Evolutionary conservation across 108 stramenopile species (phyloP).

Genomic region (Seminavis robusta): DNA sequence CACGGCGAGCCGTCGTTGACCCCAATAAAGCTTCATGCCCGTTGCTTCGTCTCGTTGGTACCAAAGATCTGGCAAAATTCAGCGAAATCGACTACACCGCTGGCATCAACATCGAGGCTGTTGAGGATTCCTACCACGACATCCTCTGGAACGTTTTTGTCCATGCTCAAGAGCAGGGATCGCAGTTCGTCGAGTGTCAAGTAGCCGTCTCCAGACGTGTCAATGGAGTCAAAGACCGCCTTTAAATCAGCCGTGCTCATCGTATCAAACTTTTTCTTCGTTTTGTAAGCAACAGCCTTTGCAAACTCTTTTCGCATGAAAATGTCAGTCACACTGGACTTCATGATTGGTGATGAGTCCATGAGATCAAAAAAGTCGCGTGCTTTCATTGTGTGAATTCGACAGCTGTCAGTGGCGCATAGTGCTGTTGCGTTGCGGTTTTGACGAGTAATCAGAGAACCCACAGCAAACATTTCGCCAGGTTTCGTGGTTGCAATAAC

Average conservation of each 20-base stretch:
- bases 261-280: constrained; percentile 46
- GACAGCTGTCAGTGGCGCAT: constrained; percentile 49
- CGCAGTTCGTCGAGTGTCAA: constrained; percentile 53
- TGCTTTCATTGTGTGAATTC: constrained; percentile 60
- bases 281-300: constrained; percentile 52
- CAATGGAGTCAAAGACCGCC: constrained; percentile 61
- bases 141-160: constrained; percentile 41
- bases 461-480: neutral
- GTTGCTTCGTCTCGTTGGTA: too few species aligned
- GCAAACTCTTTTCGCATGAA: constrained; percentile 61
- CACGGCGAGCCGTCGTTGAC: too few species aligned
- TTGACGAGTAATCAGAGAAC: neutral
- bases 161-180: constrained; percentile 46
- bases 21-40: too few species aligned
- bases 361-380: constrained; percentile 60
- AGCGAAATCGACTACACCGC: constrained; percentile 59
- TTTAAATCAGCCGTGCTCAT: constrained; percentile 52
- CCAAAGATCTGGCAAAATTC: constrained; percentile 68
- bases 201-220: constrained; percentile 43
- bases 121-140: constrained; percentile 56
- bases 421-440: constrained; percentile 49
- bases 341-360: constrained; percentile 50
- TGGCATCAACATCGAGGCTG: constrained; percentile 51
- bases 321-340: constrained; percentile 48
- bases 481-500: constrained; percentile 22